phyloP scores from a whole-genome alignment of 169 alveolate species.

The Plasmodium malariae region DNA sequence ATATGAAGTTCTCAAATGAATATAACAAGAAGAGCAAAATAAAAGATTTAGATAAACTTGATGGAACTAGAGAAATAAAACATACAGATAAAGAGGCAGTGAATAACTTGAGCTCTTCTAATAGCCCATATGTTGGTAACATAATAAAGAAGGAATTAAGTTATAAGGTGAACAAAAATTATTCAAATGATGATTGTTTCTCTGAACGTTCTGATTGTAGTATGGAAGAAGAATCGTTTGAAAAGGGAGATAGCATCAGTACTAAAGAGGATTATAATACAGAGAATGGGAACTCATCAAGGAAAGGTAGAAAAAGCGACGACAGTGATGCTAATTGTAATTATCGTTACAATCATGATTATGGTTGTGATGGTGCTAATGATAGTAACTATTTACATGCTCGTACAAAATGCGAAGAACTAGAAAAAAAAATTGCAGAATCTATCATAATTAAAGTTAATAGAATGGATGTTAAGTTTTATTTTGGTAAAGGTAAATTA shows the following conservation, averaged over 20 bases:
- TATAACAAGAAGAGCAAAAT: constrained; percentile 1
- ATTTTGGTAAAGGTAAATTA: constrained; percentile 65
- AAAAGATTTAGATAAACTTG: neutral
- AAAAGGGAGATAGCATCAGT: neutral
- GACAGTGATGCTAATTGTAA: too few relatives aligned
- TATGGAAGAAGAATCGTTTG: neutral
- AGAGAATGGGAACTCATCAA: neutral
- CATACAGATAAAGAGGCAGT: neutral
- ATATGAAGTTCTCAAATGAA: neutral
- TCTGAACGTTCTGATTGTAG: neutral
- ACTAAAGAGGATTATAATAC: neutral
- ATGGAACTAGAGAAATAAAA: neutral
- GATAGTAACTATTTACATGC: neutral
- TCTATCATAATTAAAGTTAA: constrained; percentile 60
- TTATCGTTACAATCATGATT: neutral
- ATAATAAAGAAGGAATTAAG: neutral
- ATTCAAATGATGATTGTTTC: neutral
- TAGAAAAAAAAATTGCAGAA: constrained; percentile 70
- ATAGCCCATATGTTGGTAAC: neutral
- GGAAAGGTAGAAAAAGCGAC: too few relatives aligned
- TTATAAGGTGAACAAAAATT: neutral
- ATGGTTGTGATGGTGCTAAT: too few relatives aligned
- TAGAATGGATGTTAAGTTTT: constrained; percentile 50
- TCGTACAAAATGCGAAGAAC: constrained; percentile 11
- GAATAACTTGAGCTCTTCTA: neutral